Evolutionary conservation across 2,329 filamentous ascomycete species (phyloP).

Genomic region (Thermoascus crustaceus): DNA sequence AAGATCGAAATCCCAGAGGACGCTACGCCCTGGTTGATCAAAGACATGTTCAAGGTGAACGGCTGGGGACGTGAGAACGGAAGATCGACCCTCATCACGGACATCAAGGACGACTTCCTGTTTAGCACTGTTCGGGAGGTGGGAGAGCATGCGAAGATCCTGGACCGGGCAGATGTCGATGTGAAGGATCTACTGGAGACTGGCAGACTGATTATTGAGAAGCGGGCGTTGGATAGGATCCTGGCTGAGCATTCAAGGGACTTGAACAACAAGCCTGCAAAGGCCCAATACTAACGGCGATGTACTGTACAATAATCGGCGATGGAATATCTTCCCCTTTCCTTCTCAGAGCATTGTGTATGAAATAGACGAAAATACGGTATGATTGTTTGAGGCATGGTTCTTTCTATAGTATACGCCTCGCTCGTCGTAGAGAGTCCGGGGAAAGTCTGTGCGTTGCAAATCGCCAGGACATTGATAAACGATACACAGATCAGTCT

Average conservation of each 20-base stretch:
- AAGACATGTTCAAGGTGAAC: conserved; percentile 62
- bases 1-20: conserved; percentile 57
- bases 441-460: too few relatives aligned
- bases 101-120: conserved; percentile 52
- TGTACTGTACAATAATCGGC: conserved; percentile 9
- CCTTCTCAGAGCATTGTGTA: conserved; percentile 1
- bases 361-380: neutral
- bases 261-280: conserved; percentile 25
- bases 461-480: neutral
- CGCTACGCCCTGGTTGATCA: conserved; percentile 49
- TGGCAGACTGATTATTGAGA: conserved; percentile 79
- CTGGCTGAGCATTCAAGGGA: conserved; percentile 55
- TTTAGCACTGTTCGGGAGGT: conserved; percentile 58
- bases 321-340: conserved; percentile 1
- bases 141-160: conserved; percentile 58
- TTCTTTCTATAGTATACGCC: too few relatives aligned
- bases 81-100: conserved; percentile 68
- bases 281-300: conserved; percentile 23
- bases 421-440: too few relatives aligned
- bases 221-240: conserved; percentile 66
- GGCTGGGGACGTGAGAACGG: conserved; percentile 59
- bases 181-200: conserved; percentile 89
- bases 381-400: too few relatives aligned
- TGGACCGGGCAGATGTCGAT: conserved; percentile 72
- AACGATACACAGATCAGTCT: too few relatives aligned